Evolutionary conservation across 148 eudicot genomes (phyloP), one percentile per base, ranked within the genome.

Genomic region (Rhododendron simsii): DNA sequence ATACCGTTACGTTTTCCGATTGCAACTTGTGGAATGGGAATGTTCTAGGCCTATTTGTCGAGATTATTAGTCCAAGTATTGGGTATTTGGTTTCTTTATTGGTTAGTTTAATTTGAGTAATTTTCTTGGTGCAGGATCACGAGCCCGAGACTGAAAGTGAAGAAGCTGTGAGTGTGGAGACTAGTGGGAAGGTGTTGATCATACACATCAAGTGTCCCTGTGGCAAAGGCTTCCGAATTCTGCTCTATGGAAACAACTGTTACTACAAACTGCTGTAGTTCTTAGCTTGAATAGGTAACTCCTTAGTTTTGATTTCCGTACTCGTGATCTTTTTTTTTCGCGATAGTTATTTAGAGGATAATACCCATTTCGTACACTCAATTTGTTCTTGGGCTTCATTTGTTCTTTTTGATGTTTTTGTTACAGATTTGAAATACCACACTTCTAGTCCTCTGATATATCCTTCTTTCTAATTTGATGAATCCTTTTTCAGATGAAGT

Each of bases 151-250:
- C 18, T 50, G 63, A 28, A 48, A 76, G 11, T 35, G 86, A 71
- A 20, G 85, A 84, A 69, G 87, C 61, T 7, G 87, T 85, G 83
- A 85, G 87, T 79, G 87, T 79, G 87, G 87, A 85, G 87, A 85
- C 61, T 39, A 85, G 57, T 7, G 78, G 83, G 15, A 39, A 85
- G 28, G 14, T 51, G 18, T 28, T 85, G 48, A 80, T 59, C 73
- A 65, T 85, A 5, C 83, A 85, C 57, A 59, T 85, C 61, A 63
- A 85, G 78, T 78, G 87, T 85, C 87, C 87, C 11, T 85, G 87
- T 33, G 33, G 55, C 55, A 85, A 53, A 53, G 20, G 59, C 59
- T 53, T 53, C 18, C 59, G 5, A 53, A 53, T 20, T 5, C n/a
- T 59, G 4, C 21, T 57, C 63, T 18, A 15, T 57, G 21, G 7